phyloP scores from a whole-genome alignment of 768 basidiomycete genomes.

The Auriscalpium microsporum region DNA sequence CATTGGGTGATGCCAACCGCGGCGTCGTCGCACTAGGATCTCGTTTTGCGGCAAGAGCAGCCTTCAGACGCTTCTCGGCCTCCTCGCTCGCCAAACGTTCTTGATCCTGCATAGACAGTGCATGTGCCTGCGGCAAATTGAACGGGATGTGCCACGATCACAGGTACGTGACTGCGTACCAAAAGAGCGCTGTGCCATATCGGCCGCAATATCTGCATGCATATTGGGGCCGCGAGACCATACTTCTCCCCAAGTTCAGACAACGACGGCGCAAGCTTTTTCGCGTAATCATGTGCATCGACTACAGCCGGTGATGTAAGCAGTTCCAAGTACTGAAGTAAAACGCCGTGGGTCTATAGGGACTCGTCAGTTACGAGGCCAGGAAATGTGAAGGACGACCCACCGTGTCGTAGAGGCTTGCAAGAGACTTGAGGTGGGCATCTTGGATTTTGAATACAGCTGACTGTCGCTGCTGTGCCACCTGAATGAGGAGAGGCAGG shows the following conservation, averaged over 20 bases:
- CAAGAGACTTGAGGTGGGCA: slow-evolving; percentile 78
- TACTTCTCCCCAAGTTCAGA: slow-evolving; percentile 65
- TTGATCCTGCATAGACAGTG: slow-evolving; percentile 58
- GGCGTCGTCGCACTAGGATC: slow-evolving; percentile 51
- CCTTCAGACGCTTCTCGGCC: slow-evolving; percentile 74
- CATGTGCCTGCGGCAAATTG: slow-evolving; percentile 36
- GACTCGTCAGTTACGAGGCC: slow-evolving; percentile 7
- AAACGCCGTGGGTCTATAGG: slow-evolving; percentile 76
- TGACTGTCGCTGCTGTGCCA: slow-evolving; percentile 84
- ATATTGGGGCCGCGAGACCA: slow-evolving; percentile 76
- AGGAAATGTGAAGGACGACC: slow-evolving; percentile 25
- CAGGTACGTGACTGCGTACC: slow-evolving; percentile 29
- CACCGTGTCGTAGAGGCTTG: slow-evolving; percentile 83
- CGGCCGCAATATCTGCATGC: slow-evolving; percentile 91
- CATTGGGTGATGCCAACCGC: slow-evolving; percentile 55
- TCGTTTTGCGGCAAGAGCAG: slow-evolving; percentile 68
- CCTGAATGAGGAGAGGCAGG: slow-evolving; percentile 83
- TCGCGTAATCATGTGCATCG: slow-evolving; percentile 62
- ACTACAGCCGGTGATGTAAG: slow-evolving; percentile 67
- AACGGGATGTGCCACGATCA: too few species aligned
- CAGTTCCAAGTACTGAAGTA: slow-evolving; percentile 88
- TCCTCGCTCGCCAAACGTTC: slow-evolving; percentile 64
- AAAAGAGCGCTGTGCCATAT: slow-evolving; percentile 57
- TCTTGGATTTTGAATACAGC: slow-evolving; percentile 70
- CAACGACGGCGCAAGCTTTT: slow-evolving; percentile 66